Conservation (phyloP, 306 rosid species). For the Begonia fuchsioides region DNA sequence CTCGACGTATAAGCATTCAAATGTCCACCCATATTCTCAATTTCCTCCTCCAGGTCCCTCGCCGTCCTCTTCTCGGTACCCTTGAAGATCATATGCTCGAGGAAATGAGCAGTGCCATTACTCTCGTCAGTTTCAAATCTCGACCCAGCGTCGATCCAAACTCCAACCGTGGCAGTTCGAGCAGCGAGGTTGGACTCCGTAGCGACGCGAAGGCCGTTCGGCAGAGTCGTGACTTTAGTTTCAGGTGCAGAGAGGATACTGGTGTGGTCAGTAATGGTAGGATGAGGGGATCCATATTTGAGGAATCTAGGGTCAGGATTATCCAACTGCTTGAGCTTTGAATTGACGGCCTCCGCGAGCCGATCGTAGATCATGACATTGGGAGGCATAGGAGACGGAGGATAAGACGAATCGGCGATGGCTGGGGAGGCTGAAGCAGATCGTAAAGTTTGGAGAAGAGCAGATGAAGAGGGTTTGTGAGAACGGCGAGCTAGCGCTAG, state of each 20-base stretch:
- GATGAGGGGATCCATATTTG: conserved; percentile 74
- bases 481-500: conserved; percentile 59
- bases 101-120: conserved; percentile 78
- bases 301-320: conserved; percentile 86
- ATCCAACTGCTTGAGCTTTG: conserved; percentile 51
- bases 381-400: conserved; percentile 60
- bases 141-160: conserved; percentile 93
- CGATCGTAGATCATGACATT: conserved; percentile 87
- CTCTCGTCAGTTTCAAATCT: conserved; percentile 86
- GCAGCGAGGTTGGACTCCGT: conserved; percentile 60
- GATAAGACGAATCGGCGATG: conserved; percentile 17
- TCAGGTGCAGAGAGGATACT: conserved; percentile 73
- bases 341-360: conserved; percentile 58
- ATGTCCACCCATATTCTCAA: conserved; percentile 97
- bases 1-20: conserved; percentile 82
- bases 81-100: conserved; percentile 94
- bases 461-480: conserved; percentile 13
- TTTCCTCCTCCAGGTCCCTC: conserved; percentile 63
- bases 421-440: conserved; percentile 33
- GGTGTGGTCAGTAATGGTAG: conserved; percentile 43
- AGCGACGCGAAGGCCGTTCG: conserved; percentile 81
- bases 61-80: conserved; percentile 78
- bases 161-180: conserved; percentile 75
- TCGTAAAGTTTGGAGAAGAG: conserved; percentile 22
- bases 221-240: conserved; percentile 67